A percentile compares a stretch with the other conserved stretches of the same genome.
Conservation (phyloP, 2,329 filamentous ascomycete species). For the Tolypocladium ovalisporum region DNA sequence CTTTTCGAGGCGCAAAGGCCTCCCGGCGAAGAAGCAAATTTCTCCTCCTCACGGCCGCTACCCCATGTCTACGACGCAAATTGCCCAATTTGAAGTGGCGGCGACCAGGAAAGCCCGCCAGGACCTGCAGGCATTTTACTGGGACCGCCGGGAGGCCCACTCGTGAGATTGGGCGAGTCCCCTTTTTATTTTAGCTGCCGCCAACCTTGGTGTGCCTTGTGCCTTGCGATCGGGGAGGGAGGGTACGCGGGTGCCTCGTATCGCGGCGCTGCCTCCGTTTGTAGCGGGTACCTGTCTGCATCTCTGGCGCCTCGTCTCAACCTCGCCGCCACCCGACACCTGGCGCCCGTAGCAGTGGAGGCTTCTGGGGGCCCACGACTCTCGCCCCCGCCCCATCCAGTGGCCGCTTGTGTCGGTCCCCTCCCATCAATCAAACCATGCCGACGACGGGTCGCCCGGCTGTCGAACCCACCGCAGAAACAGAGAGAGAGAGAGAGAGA, state of each 20-base stretch:
- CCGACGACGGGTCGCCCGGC: not conserved
- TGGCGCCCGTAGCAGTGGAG: not conserved
- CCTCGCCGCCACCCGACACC: not conserved
- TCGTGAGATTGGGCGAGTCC: constrained; percentile 6
- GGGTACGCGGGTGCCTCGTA: not conserved
- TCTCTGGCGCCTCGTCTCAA: not conserved
- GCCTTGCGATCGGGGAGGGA: not conserved
- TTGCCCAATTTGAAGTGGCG: constrained; percentile 12
- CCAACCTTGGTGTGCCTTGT: not conserved
- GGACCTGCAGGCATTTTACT: constrained; percentile 3
- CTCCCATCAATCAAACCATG: not conserved
- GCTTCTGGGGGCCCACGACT: not conserved
- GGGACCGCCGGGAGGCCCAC: constrained; percentile 6
- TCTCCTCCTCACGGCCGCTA: not conserved
- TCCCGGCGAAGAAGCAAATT: constrained; percentile 1
- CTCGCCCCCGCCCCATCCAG: not conserved
- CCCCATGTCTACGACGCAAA: constrained; percentile 9
- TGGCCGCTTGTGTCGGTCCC: not conserved
- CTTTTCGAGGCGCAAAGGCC: not conserved
- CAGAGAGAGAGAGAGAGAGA: not conserved
- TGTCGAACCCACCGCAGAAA: not conserved
- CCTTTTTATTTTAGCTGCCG: constrained; percentile 2
- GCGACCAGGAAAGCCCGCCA: not conserved
- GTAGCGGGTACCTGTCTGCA: not conserved
- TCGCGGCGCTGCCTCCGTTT: not conserved